Conservation (phyloP, 768 basidiomycete species). For the Suillus bovinus region DNA sequence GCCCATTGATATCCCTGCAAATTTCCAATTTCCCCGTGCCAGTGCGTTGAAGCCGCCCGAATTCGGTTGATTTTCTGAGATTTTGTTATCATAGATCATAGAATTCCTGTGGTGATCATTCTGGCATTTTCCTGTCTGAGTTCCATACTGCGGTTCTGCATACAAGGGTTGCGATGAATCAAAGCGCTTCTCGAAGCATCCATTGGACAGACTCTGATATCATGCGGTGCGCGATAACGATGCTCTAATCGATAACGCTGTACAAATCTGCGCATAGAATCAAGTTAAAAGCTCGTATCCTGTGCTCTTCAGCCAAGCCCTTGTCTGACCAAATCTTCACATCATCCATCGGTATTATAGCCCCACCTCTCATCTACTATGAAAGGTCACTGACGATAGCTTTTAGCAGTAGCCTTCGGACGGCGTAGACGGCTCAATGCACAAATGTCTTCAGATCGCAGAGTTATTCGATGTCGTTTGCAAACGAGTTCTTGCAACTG, state of each 20-base stretch:
- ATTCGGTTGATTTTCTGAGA: not conserved
- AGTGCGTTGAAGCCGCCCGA: not conserved
- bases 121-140: not conserved
- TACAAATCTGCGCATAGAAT: not conserved
- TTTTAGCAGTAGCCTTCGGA: not conserved
- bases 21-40: not conserved
- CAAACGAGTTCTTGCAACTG: not conserved
- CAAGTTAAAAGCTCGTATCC: not conserved
- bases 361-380: not conserved
- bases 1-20: not conserved
- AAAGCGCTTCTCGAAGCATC: not conserved
- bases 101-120: not conserved
- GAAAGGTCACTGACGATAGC: not conserved
- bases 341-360: not conserved
- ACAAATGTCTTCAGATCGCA: conserved; percentile 3
- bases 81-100: not conserved
- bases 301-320: not conserved
- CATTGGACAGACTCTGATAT: not conserved
- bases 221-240: not conserved
- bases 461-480: conserved; percentile 1
- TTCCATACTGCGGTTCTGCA: not conserved
- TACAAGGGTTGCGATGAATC: not conserved
- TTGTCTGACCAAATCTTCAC: not conserved
- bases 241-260: not conserved
- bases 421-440: not conserved